phyloP scores from a whole-genome alignment of 2,329 filamentous ascomycete species.

The Pseudophaeomoniella oleicola region DNA sequence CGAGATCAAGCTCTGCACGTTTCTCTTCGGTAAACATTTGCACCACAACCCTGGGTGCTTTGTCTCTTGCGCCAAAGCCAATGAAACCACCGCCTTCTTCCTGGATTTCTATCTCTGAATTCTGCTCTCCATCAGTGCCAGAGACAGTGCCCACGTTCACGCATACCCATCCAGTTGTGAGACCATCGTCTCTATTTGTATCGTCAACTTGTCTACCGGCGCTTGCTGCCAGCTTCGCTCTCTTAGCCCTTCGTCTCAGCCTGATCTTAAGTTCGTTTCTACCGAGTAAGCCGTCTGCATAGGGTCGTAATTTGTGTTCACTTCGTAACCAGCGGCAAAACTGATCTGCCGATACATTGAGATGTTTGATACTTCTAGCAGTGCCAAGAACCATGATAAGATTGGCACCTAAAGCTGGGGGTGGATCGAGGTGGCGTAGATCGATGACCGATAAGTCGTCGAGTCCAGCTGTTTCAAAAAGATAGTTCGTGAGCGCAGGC shows the following conservation, averaged over 20 bases:
- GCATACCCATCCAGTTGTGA: constrained; percentile 91
- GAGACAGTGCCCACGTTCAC: constrained; percentile 69
- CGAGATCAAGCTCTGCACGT: constrained; percentile 50
- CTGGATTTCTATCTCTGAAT: constrained; percentile 1
- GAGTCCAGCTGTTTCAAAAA: constrained; percentile 72
- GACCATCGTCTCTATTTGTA: constrained; percentile 62
- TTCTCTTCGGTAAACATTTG: constrained; percentile 62
- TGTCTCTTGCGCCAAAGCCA: constrained; percentile 54
- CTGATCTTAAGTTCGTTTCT: constrained; percentile 85
- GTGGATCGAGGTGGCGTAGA: constrained; percentile 68
- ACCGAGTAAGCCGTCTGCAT: constrained; percentile 77
- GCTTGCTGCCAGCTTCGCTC: constrained; percentile 65
- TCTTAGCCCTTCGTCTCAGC: constrained; percentile 62
- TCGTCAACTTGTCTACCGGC: constrained; percentile 41
- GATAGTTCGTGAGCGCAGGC: constrained; percentile 56
- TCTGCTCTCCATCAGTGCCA: constrained; percentile 23
- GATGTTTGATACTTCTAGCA: constrained; percentile 79
- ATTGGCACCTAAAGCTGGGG: constrained; percentile 73
- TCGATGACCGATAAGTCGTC: constrained; percentile 72
- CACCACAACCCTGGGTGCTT: constrained; percentile 49
- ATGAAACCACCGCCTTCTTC: constrained; percentile 31
- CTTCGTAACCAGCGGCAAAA: constrained; percentile 73
- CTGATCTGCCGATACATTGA: constrained; percentile 83
- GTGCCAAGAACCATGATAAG: constrained; percentile 88
- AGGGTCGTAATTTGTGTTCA: constrained; percentile 55